Evolutionary conservation across 2,329 filamentous ascomycete genomes (phyloP), one percentile per base, ranked within the genome.

Genomic region (Colletotrichum camelliae): DNA sequence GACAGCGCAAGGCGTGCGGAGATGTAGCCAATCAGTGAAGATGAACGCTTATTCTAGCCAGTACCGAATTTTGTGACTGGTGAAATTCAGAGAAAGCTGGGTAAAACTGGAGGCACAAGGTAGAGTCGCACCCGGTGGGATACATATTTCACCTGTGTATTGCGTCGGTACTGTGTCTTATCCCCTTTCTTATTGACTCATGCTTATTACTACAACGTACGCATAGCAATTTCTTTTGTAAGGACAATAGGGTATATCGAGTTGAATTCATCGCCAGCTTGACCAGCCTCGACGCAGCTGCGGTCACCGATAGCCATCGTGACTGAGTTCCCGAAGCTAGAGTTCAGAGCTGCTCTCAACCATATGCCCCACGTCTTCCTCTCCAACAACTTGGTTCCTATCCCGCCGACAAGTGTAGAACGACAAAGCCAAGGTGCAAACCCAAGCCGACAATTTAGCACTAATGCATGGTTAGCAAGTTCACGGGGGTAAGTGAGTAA

Each of bases 401-500:
- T 52, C 10, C 1, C 43, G 10, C 1, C n/a, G 4, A 21, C 3
- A 48, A 5, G 2, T 5, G 18, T 48, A 9, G 3, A n/a, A 12
- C 18, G 39, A 48, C n/a, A 12, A 6, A 48, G n/a, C 43, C 43
- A 16, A 2, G 4, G 3, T 21, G n/a, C 43, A 5, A 21, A 2
- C 10, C 4, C 43, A 0, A 5, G n/a, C n/a, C 12, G 43, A 21
- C 43, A 1, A 4, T 21, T 48, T 52, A 52, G n/a, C 43, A 52
- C 43, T 52, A 21, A 13, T 21, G 4, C 4, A 13, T 52, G 10
- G 21, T 52, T 21, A 52, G 43, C 10, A 48, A 7, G 4, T 52
- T 0, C n/a, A 52, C 7, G 1, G 5, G 0, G n/a, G 1, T 10
- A 52, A 52, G 10, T 1, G 0, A 10, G 1, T 10, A 52, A 52